Evolutionary conservation across 257 asterid species (phyloP).

Genomic region (Linderniella brevidens): DNA sequence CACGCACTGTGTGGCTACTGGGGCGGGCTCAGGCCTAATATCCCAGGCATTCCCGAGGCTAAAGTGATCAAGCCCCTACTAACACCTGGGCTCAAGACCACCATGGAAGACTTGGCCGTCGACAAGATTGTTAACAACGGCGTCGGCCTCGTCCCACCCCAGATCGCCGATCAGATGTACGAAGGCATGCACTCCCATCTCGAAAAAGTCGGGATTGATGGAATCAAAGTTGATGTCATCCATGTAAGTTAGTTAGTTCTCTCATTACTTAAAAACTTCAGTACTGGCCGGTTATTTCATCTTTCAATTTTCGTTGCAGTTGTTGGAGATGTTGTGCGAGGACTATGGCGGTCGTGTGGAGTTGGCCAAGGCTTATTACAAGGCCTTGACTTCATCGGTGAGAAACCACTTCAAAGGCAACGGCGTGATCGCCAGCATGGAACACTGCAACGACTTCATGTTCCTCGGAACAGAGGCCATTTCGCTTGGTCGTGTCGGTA

Average conservation of each 20-base stretch:
- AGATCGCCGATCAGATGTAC: conserved; percentile 36
- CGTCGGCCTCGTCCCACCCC: conserved; percentile 77
- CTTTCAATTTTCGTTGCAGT: conserved; percentile 13
- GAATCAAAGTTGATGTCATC: conserved; percentile 89
- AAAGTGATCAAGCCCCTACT: conserved; percentile 49
- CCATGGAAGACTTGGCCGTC: conserved; percentile 94
- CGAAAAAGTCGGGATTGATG: conserved; percentile 76
- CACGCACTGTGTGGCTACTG: conserved; percentile 94
- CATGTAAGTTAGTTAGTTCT: conserved; percentile 29
- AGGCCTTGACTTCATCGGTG: conserved; percentile 52
- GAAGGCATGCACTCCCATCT: conserved; percentile 85
- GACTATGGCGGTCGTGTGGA: conserved; percentile 86
- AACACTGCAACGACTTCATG: conserved; percentile 97
- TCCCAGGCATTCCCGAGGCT: conserved; percentile 41
- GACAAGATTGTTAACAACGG: conserved; percentile 88
- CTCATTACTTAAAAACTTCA: no score
- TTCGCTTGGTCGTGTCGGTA: conserved; percentile 85
- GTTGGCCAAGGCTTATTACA: conserved; percentile 69
- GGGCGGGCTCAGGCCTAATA: conserved; percentile 78
- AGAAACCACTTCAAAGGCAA: conserved; percentile 81
- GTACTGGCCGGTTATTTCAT: no score
- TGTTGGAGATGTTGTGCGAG: conserved; percentile 81
- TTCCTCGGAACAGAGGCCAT: conserved; percentile 80
- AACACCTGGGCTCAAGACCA: conserved; percentile 60
- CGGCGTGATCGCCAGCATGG: conserved; percentile 97